A percentile compares a stretch with the other conserved stretches of the same genome.
These are phyloP conservation scores for Xylaria intraflava DNA, from an alignment of 495 filamentous ascomycete genomes.

Conservation along the genomic window DNA sequence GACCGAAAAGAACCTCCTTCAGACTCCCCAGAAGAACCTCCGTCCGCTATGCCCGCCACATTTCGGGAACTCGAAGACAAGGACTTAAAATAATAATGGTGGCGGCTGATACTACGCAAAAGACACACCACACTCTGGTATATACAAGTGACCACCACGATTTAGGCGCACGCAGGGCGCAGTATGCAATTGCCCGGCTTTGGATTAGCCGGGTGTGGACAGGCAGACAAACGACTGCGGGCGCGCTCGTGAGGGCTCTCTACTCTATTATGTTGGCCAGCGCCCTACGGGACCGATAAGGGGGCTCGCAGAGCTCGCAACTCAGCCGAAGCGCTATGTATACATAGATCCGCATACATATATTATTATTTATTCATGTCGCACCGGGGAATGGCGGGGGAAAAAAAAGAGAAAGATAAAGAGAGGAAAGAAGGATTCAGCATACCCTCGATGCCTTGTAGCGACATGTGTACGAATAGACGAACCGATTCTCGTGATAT, in stretches of 20 bases:
- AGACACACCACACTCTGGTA: background rate
- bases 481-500: background rate
- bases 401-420: background rate
- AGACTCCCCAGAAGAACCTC: conserved; percentile 20
- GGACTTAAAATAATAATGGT: conserved; percentile 12
- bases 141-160: conserved; percentile 3
- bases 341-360: conserved; percentile 5
- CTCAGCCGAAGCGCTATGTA: conserved; percentile 8
- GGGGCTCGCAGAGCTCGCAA: conserved; percentile 8
- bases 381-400: background rate
- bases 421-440: background rate
- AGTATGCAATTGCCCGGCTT: background rate
- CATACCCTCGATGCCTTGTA: background rate
- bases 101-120: background rate
- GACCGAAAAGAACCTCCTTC: conserved; percentile 17
- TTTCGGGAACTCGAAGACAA: conserved; percentile 17
- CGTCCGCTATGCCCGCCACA: conserved; percentile 18
- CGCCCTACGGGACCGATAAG: background rate
- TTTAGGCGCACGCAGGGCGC: conserved; percentile 2
- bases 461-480: conserved; percentile 8
- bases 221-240: background rate
- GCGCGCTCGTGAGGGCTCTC: background rate
- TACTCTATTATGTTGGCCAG: background rate
- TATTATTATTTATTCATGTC: background rate
- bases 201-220: background rate